Percentiles rank a stretch among this genome's conserved stretches.
Evolutionary conservation across 2,329 filamentous ascomycete species (phyloP).

Genomic region (Chaetomiaceae sp.): DNA sequence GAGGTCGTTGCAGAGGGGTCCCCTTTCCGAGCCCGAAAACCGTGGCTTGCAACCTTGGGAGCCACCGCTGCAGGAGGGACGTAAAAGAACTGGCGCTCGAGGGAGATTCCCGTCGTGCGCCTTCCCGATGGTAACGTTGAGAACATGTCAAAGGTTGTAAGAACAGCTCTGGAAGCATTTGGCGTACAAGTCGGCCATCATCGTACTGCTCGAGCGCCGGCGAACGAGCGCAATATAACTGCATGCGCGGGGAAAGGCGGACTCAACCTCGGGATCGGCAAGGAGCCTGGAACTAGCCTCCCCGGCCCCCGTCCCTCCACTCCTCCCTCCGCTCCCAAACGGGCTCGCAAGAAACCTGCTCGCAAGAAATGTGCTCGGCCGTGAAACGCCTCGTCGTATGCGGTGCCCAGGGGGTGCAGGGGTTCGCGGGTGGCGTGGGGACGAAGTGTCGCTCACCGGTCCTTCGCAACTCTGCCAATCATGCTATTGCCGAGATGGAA

Average conservation of each 20-base stretch:
- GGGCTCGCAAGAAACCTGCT: conserved; percentile 7
- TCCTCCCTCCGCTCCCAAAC: conserved; percentile 1
- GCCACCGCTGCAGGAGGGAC: background rate
- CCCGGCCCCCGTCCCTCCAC: background rate
- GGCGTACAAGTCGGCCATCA: conserved; percentile 11
- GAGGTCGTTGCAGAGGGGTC: conserved; percentile 7
- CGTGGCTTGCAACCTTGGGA: conserved; percentile 2
- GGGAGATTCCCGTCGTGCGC: conserved; percentile 6
- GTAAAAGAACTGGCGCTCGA: conserved; percentile 13
- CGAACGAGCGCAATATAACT: conserved; percentile 18
- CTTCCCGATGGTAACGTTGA: conserved; percentile 3
- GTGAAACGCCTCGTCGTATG: conserved; percentile 12
- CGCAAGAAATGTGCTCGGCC: conserved; percentile 6
- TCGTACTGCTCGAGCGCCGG: conserved; percentile 3
- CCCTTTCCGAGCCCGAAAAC: conserved; percentile 4
- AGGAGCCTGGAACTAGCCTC: conserved; percentile 3
- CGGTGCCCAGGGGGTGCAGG: conserved; percentile 1
- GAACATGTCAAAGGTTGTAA: conserved; percentile 12
- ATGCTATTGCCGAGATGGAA: conserved; percentile 14
- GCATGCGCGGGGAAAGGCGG: conserved; percentile 9
- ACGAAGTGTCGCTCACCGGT: conserved; percentile 14
- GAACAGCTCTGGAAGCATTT: conserved; percentile 14
- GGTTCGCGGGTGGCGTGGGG: background rate
- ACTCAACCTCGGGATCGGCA: conserved; percentile 15
- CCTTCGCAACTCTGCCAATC: conserved; percentile 18